These are phyloP conservation scores for Aspergillus japonicus DNA, from an alignment of 2,329 filamentous ascomycete species.

Conservation along the genomic window DNA sequence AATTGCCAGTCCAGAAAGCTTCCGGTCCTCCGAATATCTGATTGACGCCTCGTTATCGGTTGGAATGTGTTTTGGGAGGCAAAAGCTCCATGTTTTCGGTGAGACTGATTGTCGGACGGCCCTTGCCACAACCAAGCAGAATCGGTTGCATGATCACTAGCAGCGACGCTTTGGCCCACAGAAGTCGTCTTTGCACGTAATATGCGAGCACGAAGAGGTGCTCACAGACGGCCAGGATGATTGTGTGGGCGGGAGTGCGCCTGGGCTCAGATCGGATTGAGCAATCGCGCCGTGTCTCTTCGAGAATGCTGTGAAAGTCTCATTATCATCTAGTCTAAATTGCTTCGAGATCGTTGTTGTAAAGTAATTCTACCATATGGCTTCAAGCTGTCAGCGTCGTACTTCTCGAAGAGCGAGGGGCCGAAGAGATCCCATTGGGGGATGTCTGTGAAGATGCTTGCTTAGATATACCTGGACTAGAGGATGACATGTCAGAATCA, in stretches of 20 bases:
- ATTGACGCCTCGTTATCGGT: background rate
- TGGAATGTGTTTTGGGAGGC: background rate
- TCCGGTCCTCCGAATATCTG: background rate
- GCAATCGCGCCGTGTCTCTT: no score
- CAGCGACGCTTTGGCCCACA: background rate
- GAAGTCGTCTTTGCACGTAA: background rate
- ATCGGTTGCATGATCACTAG: background rate
- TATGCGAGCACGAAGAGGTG: background rate
- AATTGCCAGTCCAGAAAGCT: background rate
- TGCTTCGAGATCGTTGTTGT: no score
- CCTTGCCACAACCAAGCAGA: background rate
- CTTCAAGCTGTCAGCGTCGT: no score
- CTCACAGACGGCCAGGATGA: background rate
- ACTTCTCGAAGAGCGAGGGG: no score
- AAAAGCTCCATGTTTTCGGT: background rate
- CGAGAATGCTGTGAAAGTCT: no score
- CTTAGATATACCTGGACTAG: no score
- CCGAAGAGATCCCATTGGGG: no score
- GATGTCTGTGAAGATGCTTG: no score
- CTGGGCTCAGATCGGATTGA: no score
- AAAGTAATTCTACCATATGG: no score
- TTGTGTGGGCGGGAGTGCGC: background rate
- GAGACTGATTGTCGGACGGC: background rate
- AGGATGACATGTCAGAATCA: no score
- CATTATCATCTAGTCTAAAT: no score